phyloP scores from a whole-genome alignment of 2,329 filamentous ascomycete species.

The Colletotrichum coccodes region DNA sequence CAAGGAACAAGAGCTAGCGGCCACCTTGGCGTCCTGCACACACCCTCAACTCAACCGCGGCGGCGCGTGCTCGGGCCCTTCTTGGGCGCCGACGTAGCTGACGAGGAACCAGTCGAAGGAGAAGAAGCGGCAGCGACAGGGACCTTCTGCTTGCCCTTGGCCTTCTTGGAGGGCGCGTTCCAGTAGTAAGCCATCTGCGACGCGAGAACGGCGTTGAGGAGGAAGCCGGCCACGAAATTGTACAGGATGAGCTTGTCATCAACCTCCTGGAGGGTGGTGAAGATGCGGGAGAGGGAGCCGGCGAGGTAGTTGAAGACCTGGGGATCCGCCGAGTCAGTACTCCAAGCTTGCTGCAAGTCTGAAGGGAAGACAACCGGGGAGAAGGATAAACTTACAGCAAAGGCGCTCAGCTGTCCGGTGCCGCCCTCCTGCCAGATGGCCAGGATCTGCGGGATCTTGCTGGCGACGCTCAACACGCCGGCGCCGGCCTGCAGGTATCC shows the following conservation, averaged over 20 bases:
- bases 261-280: slow-evolving; percentile 97
- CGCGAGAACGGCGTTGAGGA: slow-evolving; percentile 88
- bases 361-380: not conserved
- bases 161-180: slow-evolving; percentile 72
- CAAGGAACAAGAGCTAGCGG: not conserved
- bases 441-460: slow-evolving; percentile 93
- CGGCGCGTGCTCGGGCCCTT: slow-evolving; percentile 56
- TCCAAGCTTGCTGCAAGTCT: not conserved
- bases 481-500: slow-evolving; percentile 85
- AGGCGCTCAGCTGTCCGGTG: slow-evolving; percentile 95
- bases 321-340: not conserved
- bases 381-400: slow-evolving; percentile 75
- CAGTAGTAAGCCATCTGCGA: slow-evolving; percentile 96
- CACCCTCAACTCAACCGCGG: slow-evolving; percentile 51
- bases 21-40: too few species aligned
- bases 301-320: slow-evolving; percentile 98
- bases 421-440: slow-evolving; percentile 87
- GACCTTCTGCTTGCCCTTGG: slow-evolving; percentile 53
- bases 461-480: slow-evolving; percentile 83
- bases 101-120: slow-evolving; percentile 33
- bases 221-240: slow-evolving; percentile 90
- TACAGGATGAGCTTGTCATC: slow-evolving; percentile 97
- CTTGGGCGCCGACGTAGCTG: slow-evolving; percentile 41
- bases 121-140: slow-evolving; percentile 36
- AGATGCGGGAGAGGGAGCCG: slow-evolving; percentile 93